phyloP scores from a whole-genome alignment of 2,329 filamentous ascomycete genomes.

The Xylariaceae sp. region DNA sequence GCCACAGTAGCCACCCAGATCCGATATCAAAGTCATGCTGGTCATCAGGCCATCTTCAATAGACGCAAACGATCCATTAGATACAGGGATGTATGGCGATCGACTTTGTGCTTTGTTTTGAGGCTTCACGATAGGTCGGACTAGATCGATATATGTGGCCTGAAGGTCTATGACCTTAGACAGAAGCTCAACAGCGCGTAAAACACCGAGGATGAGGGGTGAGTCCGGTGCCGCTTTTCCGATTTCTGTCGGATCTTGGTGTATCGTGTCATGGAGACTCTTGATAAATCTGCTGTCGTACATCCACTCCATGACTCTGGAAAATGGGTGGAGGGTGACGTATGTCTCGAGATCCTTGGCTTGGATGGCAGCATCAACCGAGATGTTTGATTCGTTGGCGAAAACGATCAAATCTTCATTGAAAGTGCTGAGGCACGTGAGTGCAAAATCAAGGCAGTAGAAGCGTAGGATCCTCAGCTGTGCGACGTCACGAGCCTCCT shows the following conservation, averaged over 20 bases:
- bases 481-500: slow-evolving; percentile 56
- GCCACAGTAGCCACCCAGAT: slow-evolving; percentile 80
- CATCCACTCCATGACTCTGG: slow-evolving; percentile 95
- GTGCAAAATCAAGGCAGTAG: slow-evolving; percentile 76
- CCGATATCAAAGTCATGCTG: slow-evolving; percentile 69
- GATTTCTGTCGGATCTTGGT: slow-evolving; percentile 67
- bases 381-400: slow-evolving; percentile 68
- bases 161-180: slow-evolving; percentile 79
- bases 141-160: slow-evolving; percentile 82
- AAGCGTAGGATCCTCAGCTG: slow-evolving; percentile 69
- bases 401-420: slow-evolving; percentile 90
- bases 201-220: slow-evolving; percentile 69
- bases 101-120: slow-evolving; percentile 40
- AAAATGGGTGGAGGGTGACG: slow-evolving; percentile 82
- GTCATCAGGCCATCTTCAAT: slow-evolving; percentile 89
- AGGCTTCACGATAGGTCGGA: slow-evolving; percentile 68
- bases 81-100: slow-evolving; percentile 21
- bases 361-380: slow-evolving; percentile 67
- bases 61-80: slow-evolving; percentile 71
- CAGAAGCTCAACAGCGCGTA: slow-evolving; percentile 77
- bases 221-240: slow-evolving; percentile 68
- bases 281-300: slow-evolving; percentile 86
- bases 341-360: slow-evolving; percentile 72
- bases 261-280: slow-evolving; percentile 69
- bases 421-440: slow-evolving; percentile 73